Evolutionary conservation across 2,329 filamentous ascomycete species (phyloP).

Genomic region (Cladosporium sp.): DNA sequence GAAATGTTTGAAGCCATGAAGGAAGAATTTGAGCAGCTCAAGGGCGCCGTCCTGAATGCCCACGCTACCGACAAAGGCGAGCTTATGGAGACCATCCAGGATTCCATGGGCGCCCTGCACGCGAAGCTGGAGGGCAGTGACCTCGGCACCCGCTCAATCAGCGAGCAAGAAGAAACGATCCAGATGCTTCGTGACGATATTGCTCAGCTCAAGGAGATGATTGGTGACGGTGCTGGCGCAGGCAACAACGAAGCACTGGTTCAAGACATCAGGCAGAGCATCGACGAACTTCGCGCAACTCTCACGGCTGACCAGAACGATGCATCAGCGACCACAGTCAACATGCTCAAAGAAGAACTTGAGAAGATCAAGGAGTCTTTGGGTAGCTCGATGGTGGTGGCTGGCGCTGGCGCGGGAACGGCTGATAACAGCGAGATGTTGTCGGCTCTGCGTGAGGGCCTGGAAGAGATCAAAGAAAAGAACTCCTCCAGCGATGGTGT

Average conservation of each 20-base stretch:
- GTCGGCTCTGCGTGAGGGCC: constrained; percentile 21
- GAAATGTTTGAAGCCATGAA: constrained; percentile 66
- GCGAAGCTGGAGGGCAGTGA: constrained; percentile 39
- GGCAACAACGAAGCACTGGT: constrained; percentile 58
- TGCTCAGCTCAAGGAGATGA: constrained; percentile 55
- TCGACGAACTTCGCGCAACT: constrained; percentile 41
- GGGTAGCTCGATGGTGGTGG: constrained; percentile 38
- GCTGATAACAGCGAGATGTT: constrained; percentile 22
- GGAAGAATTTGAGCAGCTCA: constrained; percentile 76
- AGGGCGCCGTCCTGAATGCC: constrained; percentile 67
- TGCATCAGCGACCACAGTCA: constrained; percentile 38
- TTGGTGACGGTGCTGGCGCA: constrained; percentile 24
- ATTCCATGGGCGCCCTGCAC: constrained; percentile 46
- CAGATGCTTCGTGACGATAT: constrained; percentile 57
- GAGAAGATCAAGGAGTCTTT: constrained; percentile 42
- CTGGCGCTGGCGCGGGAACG: constrained; percentile 13
- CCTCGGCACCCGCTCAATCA: constrained; percentile 23
- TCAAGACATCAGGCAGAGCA: constrained; percentile 55
- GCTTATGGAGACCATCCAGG: constrained; percentile 57
- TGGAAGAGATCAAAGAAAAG: constrained; percentile 39
- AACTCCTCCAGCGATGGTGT: constrained; percentile 26
- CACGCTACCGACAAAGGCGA: constrained; percentile 56
- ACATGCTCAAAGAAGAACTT: constrained; percentile 40
- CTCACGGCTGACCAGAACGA: constrained; percentile 37
- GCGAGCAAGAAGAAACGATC: constrained; percentile 43